A percentile compares a stretch with the other conserved stretches of the same genome.
Evolutionary conservation across 2,329 filamentous ascomycete species (phyloP).

Genomic region (Ophiostoma himal-ulmi): DNA sequence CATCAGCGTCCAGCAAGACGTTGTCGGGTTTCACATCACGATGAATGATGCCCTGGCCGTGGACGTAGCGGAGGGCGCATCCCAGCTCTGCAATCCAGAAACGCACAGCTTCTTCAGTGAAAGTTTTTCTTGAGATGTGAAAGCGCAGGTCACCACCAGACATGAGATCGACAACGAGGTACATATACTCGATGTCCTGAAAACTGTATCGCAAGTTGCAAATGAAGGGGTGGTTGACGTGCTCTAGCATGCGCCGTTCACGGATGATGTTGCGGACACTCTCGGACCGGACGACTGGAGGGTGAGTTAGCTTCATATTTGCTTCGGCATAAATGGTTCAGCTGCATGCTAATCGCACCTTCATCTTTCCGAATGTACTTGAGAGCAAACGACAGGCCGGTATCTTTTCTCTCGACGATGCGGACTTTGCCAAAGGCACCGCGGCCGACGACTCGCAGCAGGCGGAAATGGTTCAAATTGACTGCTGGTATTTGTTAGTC

Average conservation of each 20-base stretch:
- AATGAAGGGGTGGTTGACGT: constrained; percentile 95
- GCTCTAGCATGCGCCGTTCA: constrained; percentile 95
- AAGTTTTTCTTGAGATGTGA: constrained; percentile 95
- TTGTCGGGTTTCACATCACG: constrained; percentile 91
- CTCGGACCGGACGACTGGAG: constrained; percentile 85
- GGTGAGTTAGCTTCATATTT: background rate
- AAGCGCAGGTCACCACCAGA: constrained; percentile 94
- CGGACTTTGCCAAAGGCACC: constrained; percentile 98
- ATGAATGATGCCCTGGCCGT: constrained; percentile 81
- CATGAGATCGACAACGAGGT: constrained; percentile 97
- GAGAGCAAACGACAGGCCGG: constrained; percentile 83
- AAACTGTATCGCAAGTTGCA: constrained; percentile 99
- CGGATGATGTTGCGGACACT: constrained; percentile 98
- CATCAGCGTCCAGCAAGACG: constrained; percentile 77
- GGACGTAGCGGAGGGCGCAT: constrained; percentile 83
- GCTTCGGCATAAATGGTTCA: background rate
- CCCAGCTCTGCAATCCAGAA: constrained; percentile 97
- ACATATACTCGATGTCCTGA: constrained; percentile 99
- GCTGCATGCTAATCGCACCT: constrained; percentile 48
- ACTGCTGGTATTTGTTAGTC: constrained; percentile 46
- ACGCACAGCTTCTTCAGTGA: constrained; percentile 91
- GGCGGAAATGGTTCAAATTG: constrained; percentile 93
- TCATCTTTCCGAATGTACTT: constrained; percentile 99
- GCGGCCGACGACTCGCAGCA: constrained; percentile 91
- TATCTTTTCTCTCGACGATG: constrained; percentile 97